Base-by-base conservation (phyloP, 1,284 basidiomycete species). In the Flammula alnicola region DNA sequence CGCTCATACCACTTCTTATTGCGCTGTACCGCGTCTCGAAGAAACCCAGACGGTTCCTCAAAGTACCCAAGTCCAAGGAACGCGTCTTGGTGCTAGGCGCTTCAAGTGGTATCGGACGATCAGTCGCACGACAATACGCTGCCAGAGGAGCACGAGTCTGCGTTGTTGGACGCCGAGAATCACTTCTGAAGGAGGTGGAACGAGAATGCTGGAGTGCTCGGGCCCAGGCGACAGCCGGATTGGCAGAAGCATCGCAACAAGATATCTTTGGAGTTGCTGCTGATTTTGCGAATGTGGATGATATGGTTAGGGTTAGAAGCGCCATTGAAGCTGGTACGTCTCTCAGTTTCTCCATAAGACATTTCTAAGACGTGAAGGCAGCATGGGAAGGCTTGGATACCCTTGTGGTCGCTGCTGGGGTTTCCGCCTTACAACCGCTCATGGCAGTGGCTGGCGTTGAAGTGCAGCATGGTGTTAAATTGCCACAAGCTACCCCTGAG, bases 381-480 rank as follows among this genome's bases (percentile, higher is more conserved):
- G 93, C 76, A 51, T 93, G 92, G 88, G 73, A 71, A 3, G 91
- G 93, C 10, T 58, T 96, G 3, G 94, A 97, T 64, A 97, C 94
- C 0, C 64, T 96, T 3, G 75, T 94, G 37, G 83, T 97, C 46
- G 81, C 84, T 45, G 93, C 94, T 5, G 95, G 95, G 4, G 90
- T 95, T 0, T 93, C 91, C 1, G 87, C 93, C 2, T 77, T 94
- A 1, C 81, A 82, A 38, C 90, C 93, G 0, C 69, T 97, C 12
- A 76, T 95, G 61, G 80, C 84, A 11, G 72, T 92, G 4, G 87
- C 91, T 8, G 86, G 86, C 0, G 74, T 84, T 4, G 75, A 82
- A 39, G 69, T 72, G 17, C 59, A 72, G 10, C 65, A 65, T 12
- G 67, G 62, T 23, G 61, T 66, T 32, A 59, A 65, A 3, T 68